Evolutionary conservation across 2,329 filamentous ascomycete genomes (phyloP), one percentile per base, ranked within the genome.

Genomic region (Scleromitrula shiraiana): DNA sequence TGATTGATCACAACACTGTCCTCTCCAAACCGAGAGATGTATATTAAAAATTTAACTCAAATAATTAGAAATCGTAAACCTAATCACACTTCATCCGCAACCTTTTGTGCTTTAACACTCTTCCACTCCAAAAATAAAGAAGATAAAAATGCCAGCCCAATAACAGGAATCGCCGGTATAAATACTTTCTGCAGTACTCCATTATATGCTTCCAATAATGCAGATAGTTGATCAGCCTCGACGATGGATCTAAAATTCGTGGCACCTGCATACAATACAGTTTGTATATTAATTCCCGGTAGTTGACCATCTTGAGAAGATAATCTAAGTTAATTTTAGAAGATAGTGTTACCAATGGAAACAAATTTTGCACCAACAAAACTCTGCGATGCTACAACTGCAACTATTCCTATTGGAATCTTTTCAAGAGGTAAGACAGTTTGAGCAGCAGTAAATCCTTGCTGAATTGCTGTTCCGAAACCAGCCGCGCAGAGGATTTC

Each of bases 171-270:
- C 5, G 69, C 67, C 12, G 78, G 76, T 51, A 76, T 75, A 57
- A 76, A 81, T 0, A 71, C 71, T 50, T 72, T 64, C 8, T 67
- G 69, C 12, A 82, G 58, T 0, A 75, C 71, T 7, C 62, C 51
- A 56, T 79, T 80, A 62, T 82, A 82, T 0, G 72, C 75, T 0
- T 55, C 41, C 7, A 77, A 64, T 22, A 81, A 71, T 1, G 63
- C 64, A 2, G 59, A 51, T 1, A 79, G 58, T 50, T 65, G 69
- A 33, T 71, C 54, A 0, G 56, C 35, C 0, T 67, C 60, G 32
- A 81, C 70, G 3, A 63, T 60, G 0, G 64, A 57, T 53, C 72
- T 70, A 22, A 82, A 62, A 37, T 70, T 67, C 0, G 75, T 76
- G 10, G 62, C 63, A 19, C 64, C 64, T 5, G 57, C 59, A 20